Evolutionary conservation across 345 rosid species (phyloP), one percentile per base, ranked within the genome.

Genomic region (Hypericum perforatum): DNA sequence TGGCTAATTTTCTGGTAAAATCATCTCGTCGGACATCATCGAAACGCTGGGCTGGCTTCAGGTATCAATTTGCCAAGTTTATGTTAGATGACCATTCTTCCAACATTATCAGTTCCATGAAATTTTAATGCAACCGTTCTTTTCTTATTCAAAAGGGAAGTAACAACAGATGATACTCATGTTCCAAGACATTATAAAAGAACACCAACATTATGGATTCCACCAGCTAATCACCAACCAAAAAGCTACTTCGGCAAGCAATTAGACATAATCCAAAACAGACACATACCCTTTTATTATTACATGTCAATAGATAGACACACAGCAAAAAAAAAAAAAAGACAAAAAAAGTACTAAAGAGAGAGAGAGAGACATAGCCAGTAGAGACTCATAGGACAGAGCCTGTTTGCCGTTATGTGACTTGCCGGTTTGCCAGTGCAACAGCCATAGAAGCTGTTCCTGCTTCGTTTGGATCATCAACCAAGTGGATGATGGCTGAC

Each of bases 391-490:
- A 4, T 48, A 42, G 5, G 45, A 49, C 62, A 29, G 82, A 78
- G 84, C 64, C 76, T 39, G 44, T 10, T 61, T 56, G 85, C 89
- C 82, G 72, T 69, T 79, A 29, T 49, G 79, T 82, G 89, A 82
- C 89, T 82, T 82, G 89, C 89, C 89, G 82, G 78, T 76, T 62
- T 58, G 76, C 79, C 67, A 36, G 57, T 22, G 70, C 63, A 58
- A 56, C 63, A 56, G 56, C 79, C 80, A 62, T 59, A 39, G 44
- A 57, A 43, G 11, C 47, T n/a, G n/a, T n/a, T 40, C 15, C 9
- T 36, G 39, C 48, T 36, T n/a, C n/a, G n/a, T n/a, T 15, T 16
- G 5, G 57, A 15, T 57, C 9, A 29, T 16, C 39, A 14, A 37
- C 39, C 32, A 22, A 22, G 32, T 60, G 16, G 45, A 15, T 11